Conservation (phyloP, 2,329 filamentous ascomycete species). For the Xylaria sp. region DNA sequence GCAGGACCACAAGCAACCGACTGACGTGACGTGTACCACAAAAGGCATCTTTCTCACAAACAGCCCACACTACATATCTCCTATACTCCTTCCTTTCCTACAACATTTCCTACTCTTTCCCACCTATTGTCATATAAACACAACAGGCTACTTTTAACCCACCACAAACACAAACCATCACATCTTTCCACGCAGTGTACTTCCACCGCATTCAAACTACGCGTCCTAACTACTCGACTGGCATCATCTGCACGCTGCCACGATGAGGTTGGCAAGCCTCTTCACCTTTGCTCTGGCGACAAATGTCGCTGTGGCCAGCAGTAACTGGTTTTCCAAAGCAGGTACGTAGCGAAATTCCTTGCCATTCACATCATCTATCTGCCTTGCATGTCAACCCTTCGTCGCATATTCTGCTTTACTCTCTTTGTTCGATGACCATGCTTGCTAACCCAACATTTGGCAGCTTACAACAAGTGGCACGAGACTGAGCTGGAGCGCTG, state of each 20-base stretch:
- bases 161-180: background rate
- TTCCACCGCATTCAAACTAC: background rate
- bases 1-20: background rate
- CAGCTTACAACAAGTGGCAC: slow-evolving; percentile 99
- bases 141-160: background rate
- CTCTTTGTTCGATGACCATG: background rate
- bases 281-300: slow-evolving; percentile 78
- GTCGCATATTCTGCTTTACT: background rate
- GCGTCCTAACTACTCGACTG: background rate
- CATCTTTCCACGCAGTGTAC: background rate
- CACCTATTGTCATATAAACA: background rate
- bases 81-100: background rate
- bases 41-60: slow-evolving; percentile 16
- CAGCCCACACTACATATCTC: slow-evolving; percentile 12
- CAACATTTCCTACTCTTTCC: no score
- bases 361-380: background rate
- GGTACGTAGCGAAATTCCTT: slow-evolving; percentile 65
- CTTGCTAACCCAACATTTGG: slow-evolving; percentile 46
- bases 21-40: slow-evolving; percentile 40
- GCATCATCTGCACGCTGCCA: slow-evolving; percentile 43
- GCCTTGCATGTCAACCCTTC: background rate
- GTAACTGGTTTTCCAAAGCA: slow-evolving; percentile 86
- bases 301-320: slow-evolving; percentile 76
- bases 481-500: slow-evolving; percentile 97
- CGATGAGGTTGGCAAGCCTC: slow-evolving; percentile 81